phyloP scores from a whole-genome alignment of 352 stramenopile genomes.

The Phytophthora meadii region DNA sequence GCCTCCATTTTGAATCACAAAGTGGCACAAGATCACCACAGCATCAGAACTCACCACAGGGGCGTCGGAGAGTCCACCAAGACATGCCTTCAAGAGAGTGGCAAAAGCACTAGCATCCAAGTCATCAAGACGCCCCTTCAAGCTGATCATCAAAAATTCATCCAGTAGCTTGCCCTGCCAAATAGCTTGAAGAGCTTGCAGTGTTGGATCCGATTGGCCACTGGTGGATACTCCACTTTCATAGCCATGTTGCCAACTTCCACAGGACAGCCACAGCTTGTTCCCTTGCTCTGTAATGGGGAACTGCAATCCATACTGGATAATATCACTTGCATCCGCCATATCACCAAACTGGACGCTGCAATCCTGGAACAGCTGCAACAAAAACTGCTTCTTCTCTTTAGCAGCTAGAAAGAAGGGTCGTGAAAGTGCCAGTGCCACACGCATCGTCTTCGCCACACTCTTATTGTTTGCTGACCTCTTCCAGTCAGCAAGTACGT shows the following conservation, averaged over 20 bases:
- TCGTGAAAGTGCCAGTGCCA: conserved; percentile 46
- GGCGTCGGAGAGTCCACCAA: conserved; percentile 48
- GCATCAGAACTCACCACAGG: conserved; percentile 74
- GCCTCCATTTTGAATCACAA: conserved; percentile 50
- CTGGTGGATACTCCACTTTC: conserved; percentile 9
- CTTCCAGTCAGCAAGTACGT: conserved; percentile 39
- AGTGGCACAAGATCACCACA: conserved; percentile 78
- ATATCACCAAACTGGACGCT: conserved; percentile 76
- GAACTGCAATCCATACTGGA: conserved; percentile 68
- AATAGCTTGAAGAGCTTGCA: conserved; percentile 53
- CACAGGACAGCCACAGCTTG: conserved; percentile 61
- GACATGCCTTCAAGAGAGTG: conserved; percentile 55
- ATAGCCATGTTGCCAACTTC: conserved; percentile 56
- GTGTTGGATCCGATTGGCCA: conserved; percentile 17
- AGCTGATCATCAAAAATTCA: conserved; percentile 82
- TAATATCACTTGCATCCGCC: conserved; percentile 58
- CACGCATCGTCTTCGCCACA: conserved; percentile 33
- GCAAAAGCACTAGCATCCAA: conserved; percentile 59
- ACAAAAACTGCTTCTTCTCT: conserved; percentile 75
- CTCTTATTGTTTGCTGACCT: conserved; percentile 25
- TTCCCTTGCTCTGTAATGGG: conserved; percentile 44
- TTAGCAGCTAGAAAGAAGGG: conserved; percentile 58
- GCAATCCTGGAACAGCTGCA: conserved; percentile 75
- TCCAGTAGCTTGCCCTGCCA: conserved; percentile 82
- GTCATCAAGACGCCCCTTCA: conserved; percentile 78